phyloP scores from a whole-genome alignment of 352 stramenopile species.

The Globisporangium solare region DNA sequence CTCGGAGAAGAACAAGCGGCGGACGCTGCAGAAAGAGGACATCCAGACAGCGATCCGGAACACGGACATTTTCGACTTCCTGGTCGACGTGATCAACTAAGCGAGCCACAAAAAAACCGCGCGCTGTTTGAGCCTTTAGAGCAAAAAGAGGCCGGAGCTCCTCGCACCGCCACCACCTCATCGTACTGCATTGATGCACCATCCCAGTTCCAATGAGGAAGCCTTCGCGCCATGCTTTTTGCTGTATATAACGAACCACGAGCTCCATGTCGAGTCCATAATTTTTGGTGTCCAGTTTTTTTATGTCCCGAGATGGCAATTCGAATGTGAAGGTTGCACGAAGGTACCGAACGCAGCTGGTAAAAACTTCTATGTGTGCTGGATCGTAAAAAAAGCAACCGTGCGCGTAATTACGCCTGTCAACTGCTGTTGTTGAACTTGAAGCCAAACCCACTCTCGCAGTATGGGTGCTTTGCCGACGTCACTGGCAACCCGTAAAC shows the following conservation, averaged over 20 bases:
- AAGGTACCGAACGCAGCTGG: conserved; percentile 3
- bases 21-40: conserved; percentile 88
- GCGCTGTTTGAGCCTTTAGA: too few relatives aligned
- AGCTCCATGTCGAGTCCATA: too few relatives aligned
- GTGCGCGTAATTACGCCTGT: conserved; percentile 17
- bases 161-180: too few relatives aligned
- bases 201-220: too few relatives aligned
- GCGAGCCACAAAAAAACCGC: too few relatives aligned
- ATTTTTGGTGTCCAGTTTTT: too few relatives aligned
- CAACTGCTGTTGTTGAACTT: conserved; percentile 26
- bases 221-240: too few relatives aligned
- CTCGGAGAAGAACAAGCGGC: conserved; percentile 90
- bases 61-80: conserved; percentile 90
- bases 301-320: too few relatives aligned
- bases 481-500: background rate
- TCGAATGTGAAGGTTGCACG: background rate
- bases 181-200: too few relatives aligned
- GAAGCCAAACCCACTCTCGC: conserved; percentile 11
- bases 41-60: conserved; percentile 89
- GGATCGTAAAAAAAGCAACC: background rate
- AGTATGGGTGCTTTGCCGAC: background rate
- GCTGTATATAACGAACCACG: too few relatives aligned
- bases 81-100: conserved; percentile 73
- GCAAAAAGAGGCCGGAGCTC: too few relatives aligned
- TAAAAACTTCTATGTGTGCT: conserved; percentile 1